These are phyloP conservation scores for Hemileccinum impolitum DNA, from an alignment of 768 basidiomycete genomes.

Conservation along the genomic window DNA sequence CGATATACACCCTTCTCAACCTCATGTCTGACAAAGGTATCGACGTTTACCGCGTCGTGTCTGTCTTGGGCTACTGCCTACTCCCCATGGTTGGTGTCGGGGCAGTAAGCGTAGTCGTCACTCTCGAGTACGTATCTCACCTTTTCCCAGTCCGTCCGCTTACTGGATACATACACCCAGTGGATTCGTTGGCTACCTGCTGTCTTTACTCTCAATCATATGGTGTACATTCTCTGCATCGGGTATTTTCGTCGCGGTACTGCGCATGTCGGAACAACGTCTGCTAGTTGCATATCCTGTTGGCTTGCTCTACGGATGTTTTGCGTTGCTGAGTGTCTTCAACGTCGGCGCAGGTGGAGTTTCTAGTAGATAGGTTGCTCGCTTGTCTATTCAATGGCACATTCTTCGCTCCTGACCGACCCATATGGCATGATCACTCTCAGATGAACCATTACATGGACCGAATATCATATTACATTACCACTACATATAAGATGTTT, in stretches of 20 bases:
- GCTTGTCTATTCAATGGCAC: conserved; percentile 10
- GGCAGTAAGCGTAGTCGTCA: conserved; percentile 80
- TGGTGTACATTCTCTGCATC: conserved; percentile 99
- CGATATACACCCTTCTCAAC: conserved; percentile 93
- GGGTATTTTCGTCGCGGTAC: conserved; percentile 90
- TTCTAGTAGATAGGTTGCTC: conserved; percentile 28
- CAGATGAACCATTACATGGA: too few species aligned
- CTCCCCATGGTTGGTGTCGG: conserved; percentile 96
- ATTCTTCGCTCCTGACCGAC: not conserved
- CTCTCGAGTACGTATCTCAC: conserved; percentile 70
- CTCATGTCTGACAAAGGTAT: conserved; percentile 95
- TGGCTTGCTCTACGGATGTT: conserved; percentile 90
- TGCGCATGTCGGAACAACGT: conserved; percentile 94
- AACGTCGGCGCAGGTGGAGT: conserved; percentile 45
- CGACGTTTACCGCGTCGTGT: conserved; percentile 91
- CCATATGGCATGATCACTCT: too few species aligned
- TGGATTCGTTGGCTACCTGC: conserved; percentile 78
- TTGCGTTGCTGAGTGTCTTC: conserved; percentile 90
- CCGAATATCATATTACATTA: not conserved
- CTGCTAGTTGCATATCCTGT: conserved; percentile 96
- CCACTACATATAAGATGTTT: not conserved
- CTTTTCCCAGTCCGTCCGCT: conserved; percentile 3
- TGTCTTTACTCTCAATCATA: conserved; percentile 77
- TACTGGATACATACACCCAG: conserved; percentile 36
- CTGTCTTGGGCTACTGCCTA: conserved; percentile 94